Conservation (phyloP, 2,329 filamentous ascomycete species). For the Colletotrichum chlorophyti region DNA sequence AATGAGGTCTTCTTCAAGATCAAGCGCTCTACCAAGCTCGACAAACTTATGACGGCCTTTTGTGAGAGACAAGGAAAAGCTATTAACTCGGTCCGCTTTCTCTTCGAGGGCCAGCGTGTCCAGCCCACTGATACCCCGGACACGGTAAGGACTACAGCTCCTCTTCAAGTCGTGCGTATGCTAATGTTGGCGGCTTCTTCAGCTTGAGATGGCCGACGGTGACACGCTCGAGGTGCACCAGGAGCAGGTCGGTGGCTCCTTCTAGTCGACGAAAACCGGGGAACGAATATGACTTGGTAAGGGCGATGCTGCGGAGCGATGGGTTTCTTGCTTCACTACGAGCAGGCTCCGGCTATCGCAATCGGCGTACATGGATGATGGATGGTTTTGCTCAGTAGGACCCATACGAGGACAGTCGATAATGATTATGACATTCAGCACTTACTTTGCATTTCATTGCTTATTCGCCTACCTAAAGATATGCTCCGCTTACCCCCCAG, state of each 20-base stretch:
- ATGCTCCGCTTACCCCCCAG: not conserved
- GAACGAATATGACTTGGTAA: not conserved
- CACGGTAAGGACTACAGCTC: slow-evolving; percentile 67
- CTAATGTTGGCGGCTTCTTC: slow-evolving; percentile 32
- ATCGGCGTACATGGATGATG: slow-evolving; percentile 14
- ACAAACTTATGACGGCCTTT: slow-evolving; percentile 98
- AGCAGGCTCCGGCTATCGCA: slow-evolving; percentile 4
- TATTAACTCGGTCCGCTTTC: slow-evolving; percentile 82
- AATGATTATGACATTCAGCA: slow-evolving; percentile 27
- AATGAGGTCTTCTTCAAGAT: slow-evolving; percentile 99
- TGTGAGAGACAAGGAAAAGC: slow-evolving; percentile 96
- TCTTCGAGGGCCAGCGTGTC: slow-evolving; percentile 95
- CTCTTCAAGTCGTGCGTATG: not conserved
- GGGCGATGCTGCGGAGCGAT: not conserved
- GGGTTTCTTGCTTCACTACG: slow-evolving; percentile 8
- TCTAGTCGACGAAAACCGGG: not conserved
- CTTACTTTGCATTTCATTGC: not conserved
- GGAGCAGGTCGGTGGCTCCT: slow-evolving; percentile 86
- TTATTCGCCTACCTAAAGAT: not conserved
- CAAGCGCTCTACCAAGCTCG: slow-evolving; percentile 92
- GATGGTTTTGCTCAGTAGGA: not conserved
- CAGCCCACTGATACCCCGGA: slow-evolving; percentile 90
- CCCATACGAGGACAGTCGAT: slow-evolving; percentile 18
- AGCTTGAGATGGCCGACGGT: slow-evolving; percentile 97
- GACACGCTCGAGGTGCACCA: slow-evolving; percentile 98